Base-by-base conservation (phyloP, 2,329 filamentous ascomycete genomes). In the Fusarium nanum region DNA sequence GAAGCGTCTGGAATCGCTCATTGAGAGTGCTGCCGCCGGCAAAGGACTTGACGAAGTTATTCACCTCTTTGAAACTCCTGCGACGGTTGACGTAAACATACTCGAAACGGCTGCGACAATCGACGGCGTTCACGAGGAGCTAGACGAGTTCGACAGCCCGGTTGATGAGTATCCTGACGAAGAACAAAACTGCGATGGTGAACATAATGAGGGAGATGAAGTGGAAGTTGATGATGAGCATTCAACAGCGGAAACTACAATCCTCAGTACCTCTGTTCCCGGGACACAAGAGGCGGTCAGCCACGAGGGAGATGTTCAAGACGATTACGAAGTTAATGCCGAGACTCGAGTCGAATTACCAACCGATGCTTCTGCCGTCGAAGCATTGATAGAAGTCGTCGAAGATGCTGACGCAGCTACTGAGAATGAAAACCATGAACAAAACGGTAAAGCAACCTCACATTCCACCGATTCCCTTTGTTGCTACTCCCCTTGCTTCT, bases 21-120 rank as follows among this genome's bases (percentile, higher is more conserved):
- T 81, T 28, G 81, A 84, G 50, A 82, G 82, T 62, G 82, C 82
- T 6, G 78, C 81, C 9, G 77, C 77, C 22, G 82, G 81, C 20
- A 81, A 79, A 53, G 78, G 81, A 5, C 75, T 84, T 9, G 80
- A 81, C 23, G 81, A 83, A 67, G 77, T 84, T 47, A 77, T 80
- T 16, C 78, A 82, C 56, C 66, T 79, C 2, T 83, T 83, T 56
- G 76, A 77, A 49, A 70, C 76, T 9, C 77, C 75, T 18, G 67
- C 70, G 47, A 62, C 65, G 30, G 66, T 64, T 32, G 65, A 41
- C n/a, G 48, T 59, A 23, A 60, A 48, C 18, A 53, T 70, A 27
- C 28, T 73, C 27, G 67, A 68, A 64, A 56, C 67, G 20, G 46
- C 57, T 47, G 59, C 59, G 30, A 63, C 60, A 18, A 71, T 67